Conservation (phyloP, 2,329 filamentous ascomycete genomes). For the Penicillium sp. region DNA sequence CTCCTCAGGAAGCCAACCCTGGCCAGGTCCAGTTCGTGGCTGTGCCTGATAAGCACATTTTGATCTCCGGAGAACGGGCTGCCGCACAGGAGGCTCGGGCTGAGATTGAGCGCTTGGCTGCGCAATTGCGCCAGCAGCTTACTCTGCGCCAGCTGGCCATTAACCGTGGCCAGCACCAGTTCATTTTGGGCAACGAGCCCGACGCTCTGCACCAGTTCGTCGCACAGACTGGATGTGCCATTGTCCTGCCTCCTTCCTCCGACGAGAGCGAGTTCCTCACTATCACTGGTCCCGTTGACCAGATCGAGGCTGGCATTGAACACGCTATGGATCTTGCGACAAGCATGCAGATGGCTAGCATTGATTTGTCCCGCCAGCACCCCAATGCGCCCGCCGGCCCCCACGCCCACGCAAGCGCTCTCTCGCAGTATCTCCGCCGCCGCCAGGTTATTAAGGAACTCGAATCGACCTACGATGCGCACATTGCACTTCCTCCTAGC, state of each 20-base stretch:
- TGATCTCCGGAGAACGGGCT: constrained; percentile 73
- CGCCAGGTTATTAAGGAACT: constrained; percentile 73
- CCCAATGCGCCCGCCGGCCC: constrained; percentile 62
- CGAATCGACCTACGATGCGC: constrained; percentile 70
- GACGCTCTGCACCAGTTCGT: constrained; percentile 78
- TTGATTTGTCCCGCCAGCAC: constrained; percentile 75
- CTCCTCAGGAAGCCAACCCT: constrained; percentile 53
- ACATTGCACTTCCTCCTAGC: constrained; percentile 69
- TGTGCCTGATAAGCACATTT: constrained; percentile 67
- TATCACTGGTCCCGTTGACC: constrained; percentile 68
- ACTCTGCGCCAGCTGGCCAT: constrained; percentile 71
- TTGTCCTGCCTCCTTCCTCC: constrained; percentile 67
- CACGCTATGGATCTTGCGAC: constrained; percentile 81
- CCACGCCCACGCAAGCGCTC: constrained; percentile 68
- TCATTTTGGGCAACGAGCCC: constrained; percentile 80
- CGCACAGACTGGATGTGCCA: constrained; percentile 77
- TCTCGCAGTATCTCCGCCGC: constrained; percentile 79
- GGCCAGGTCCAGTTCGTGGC: constrained; percentile 64
- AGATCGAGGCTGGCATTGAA: constrained; percentile 66
- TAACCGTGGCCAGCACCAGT: constrained; percentile 80
- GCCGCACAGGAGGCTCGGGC: constrained; percentile 72
- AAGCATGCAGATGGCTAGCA: constrained; percentile 72
- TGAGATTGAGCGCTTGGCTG: constrained; percentile 69
- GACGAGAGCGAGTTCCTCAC: constrained; percentile 76
- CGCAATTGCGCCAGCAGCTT: constrained; percentile 66